Evolutionary conservation across 2,329 filamentous ascomycete species (phyloP).

Genomic region (Hymenoscyphus fructigenus): DNA sequence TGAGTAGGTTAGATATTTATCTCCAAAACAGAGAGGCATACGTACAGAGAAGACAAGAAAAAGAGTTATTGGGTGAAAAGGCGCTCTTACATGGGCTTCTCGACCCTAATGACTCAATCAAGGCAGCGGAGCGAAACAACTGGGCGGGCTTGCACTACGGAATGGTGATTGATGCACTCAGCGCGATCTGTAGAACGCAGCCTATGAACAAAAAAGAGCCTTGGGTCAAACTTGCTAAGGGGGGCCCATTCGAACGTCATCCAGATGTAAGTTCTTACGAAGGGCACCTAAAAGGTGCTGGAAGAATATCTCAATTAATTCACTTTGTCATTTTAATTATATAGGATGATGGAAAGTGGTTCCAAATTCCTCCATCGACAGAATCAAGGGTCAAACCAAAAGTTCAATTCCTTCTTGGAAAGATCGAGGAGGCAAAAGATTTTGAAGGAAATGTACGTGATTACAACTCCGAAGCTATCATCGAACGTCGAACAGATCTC

Average conservation of each 20-base stretch:
- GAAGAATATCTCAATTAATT: too few species aligned
- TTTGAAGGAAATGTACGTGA: not conserved
- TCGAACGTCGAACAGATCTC: not conserved
- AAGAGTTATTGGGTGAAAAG: not conserved
- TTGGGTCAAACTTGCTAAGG: not conserved
- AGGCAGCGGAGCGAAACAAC: not conserved
- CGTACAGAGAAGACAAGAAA: too few species aligned
- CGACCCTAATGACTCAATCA: not conserved
- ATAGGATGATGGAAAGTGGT: not conserved
- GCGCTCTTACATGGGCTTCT: not conserved
- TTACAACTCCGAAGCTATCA: not conserved
- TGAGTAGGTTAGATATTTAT: too few species aligned
- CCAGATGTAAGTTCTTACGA: not conserved
- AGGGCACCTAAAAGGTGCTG: too few species aligned
- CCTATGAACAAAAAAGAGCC: not conserved
- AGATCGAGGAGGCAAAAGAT: not conserved
- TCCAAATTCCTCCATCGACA: not conserved
- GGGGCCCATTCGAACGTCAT: not conserved
- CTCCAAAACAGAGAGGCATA: too few species aligned
- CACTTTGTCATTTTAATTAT: too few species aligned
- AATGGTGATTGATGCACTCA: not conserved
- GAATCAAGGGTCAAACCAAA: not conserved
- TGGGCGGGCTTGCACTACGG: not conserved
- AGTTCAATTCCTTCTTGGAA: not conserved
- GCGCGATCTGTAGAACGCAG: not conserved